A percentile compares a stretch with the other conserved stretches of the same genome.
Conservation (phyloP, 192 early-diverging fungal species). For the Mortierella claussenii region DNA sequence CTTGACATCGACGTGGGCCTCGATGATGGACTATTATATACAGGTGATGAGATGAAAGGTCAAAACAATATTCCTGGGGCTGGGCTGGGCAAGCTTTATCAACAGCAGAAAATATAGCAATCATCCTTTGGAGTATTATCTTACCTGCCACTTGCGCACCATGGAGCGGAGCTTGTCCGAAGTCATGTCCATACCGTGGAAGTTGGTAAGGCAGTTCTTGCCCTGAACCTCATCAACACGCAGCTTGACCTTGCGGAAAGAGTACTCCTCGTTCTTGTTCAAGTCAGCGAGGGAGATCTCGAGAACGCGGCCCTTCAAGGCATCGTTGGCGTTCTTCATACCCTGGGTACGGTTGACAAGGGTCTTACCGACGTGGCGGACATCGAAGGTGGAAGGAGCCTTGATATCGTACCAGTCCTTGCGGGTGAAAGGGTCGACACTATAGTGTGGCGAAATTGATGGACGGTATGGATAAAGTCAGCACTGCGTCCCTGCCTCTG, state of each 20-base stretch:
- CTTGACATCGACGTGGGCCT: conserved; percentile 99
- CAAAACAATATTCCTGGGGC: too few relatives aligned
- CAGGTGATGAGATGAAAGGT: conserved; percentile 94
- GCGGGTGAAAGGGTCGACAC: conserved; percentile 98
- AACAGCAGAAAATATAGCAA: too few relatives aligned
- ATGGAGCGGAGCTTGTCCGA: conserved; percentile 99
- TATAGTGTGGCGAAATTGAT: too few relatives aligned
- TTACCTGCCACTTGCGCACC: conserved; percentile 98
- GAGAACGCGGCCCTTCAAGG: conserved; percentile 95
- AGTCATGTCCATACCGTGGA: conserved; percentile 99
- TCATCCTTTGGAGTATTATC: too few relatives aligned
- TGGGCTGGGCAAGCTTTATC: too few relatives aligned
- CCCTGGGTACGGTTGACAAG: conserved; percentile 99
- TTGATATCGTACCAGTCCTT: conserved; percentile 99
- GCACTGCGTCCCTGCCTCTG: conserved; percentile 6
- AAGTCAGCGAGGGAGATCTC: conserved; percentile 98
- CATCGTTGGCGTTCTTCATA: conserved; percentile 95
- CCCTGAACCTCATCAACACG: conserved; percentile 97
- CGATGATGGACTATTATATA: conserved; percentile 81
- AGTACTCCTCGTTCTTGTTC: conserved; percentile 89
- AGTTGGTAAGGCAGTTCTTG: conserved; percentile 99
- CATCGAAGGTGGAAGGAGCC: conserved; percentile 95
- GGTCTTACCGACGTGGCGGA: conserved; percentile 97
- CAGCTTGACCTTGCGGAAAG: conserved; percentile 98
- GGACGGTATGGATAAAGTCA: conserved; percentile 3